A percentile compares a stretch with the other conserved stretches of the same genome.
Conservation (phyloP, 495 filamentous ascomycete genomes). For the Trichocladium antarcticum region DNA sequence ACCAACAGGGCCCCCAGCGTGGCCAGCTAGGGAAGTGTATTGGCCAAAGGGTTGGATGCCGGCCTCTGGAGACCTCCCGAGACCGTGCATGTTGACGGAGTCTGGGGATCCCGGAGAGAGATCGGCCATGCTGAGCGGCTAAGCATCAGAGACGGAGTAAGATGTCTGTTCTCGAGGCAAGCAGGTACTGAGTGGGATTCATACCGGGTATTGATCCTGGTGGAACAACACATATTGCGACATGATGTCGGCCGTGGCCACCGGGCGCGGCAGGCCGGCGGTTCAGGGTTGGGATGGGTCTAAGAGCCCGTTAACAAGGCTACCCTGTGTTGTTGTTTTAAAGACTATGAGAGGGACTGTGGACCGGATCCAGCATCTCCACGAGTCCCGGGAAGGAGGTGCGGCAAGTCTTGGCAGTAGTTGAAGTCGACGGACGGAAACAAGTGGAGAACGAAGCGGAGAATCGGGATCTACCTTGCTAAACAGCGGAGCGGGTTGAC, state of each 20-base stretch:
- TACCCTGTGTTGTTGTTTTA: not conserved
- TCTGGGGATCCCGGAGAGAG: constrained; percentile 8
- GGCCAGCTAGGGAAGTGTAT: not conserved
- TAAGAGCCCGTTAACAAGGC: not conserved
- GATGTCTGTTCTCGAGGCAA: not conserved
- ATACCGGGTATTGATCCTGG: constrained; percentile 9
- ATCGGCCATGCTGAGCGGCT: not conserved
- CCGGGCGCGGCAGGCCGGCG: not conserved
- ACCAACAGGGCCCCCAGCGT: not conserved
- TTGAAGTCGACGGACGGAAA: not conserved
- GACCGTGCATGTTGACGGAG: constrained; percentile 3
- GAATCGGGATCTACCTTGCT: not conserved
- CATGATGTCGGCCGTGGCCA: not conserved
- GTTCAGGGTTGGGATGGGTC: not conserved
- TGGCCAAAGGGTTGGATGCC: not conserved
- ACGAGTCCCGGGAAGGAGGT: not conserved
- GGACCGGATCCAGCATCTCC: not conserved
- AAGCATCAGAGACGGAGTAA: not conserved
- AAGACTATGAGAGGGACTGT: too few relatives aligned
- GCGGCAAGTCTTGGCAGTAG: not conserved
- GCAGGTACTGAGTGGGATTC: not conserved
- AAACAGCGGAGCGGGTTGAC: not conserved
- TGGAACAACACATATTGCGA: constrained; percentile 2
- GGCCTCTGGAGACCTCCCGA: not conserved
- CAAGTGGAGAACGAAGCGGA: not conserved